Conservation (phyloP, 73 alveolate species). For the Strombidium stylifer region DNA sequence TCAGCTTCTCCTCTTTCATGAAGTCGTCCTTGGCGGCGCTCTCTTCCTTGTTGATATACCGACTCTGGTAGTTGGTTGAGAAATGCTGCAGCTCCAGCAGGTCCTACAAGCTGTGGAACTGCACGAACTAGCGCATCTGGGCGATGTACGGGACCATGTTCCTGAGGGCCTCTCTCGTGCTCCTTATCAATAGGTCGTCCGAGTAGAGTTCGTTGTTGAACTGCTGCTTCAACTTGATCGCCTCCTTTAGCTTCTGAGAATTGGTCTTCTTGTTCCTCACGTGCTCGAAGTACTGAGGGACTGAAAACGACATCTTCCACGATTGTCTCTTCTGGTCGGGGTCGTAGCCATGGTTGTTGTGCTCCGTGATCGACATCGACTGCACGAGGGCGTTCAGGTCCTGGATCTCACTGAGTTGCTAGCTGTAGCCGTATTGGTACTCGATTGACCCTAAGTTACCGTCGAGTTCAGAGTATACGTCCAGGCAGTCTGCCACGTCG, state of each 20-base stretch:
- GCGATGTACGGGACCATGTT: conserved; percentile 19
- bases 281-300: conserved; percentile 20
- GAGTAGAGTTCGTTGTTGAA: conserved; percentile 5
- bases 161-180: conserved; percentile 3
- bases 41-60: too few species aligned
- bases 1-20: too few species aligned
- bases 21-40: too few species aligned
- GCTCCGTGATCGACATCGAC: conserved; percentile 16
- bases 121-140: conserved; percentile 6
- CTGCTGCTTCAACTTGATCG: background rate
- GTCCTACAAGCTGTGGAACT: too few species aligned
- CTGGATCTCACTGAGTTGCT: conserved; percentile 9
- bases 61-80: too few species aligned
- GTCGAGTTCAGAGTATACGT: conserved; percentile 34
- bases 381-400: conserved; percentile 8
- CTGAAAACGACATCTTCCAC: background rate
- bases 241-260: background rate
- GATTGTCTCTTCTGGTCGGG: background rate
- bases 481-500: conserved; percentile 36
- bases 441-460: background rate
- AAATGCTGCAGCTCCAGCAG: too few species aligned
- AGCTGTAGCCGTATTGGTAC: conserved; percentile 9
- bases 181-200: conserved; percentile 24
- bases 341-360: conserved; percentile 16
- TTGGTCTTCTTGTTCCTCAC: background rate